Base-by-base conservation (phyloP, 2,329 filamentous ascomycete species). In the Teratosphaeria gauchensis region DNA sequence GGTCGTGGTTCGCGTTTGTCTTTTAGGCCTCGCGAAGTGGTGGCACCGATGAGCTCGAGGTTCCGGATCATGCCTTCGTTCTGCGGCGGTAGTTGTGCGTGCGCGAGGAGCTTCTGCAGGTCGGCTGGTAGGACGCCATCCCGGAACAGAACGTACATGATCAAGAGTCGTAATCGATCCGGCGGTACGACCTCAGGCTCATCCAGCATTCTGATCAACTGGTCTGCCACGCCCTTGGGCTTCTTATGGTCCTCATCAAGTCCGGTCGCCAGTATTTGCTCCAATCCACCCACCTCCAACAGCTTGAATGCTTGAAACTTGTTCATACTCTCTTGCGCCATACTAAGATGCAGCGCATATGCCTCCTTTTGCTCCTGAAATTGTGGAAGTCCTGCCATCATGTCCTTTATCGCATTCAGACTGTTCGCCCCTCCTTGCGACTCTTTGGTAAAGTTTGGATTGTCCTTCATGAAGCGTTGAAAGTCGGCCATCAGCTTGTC, bases 321-420 rank as follows among this genome's bases (percentile, higher is more conserved):
- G 66, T 90, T 90, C 92, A 97, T 97, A 72, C 91, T 95, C 71
- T 96, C 91, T 71, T 96, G 89, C 1, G 94, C 94, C 92, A 99
- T 97, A 65, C 86, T 92, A 51, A 99, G 79, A 74, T 99, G 94
- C 57, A 99, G 78, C 0, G 92, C 94, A 73, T 97, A 99, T 1
- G 90, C 87, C 70, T 95, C 90, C 73, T 97, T 96, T 80, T 94
- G 90, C 73, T 95, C 88, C 69, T 95, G 90, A 69, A 96, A 99
- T 69, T 97, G 90, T 12, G 92, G 91, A 60, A 99, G 77, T 8
- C 92, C 92, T 14, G 90, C 94, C 76, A 99, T 78, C 94, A 99
- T 99, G 74, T 96, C 92, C 69, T 94, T 90, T 74, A 99, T 96
- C 30, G 89, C 88, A 74, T 92, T 95, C 58, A 99, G 78, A 70